Evolutionary conservation across 805 yeast genomes (phyloP), one percentile per base, ranked within the genome.

Genomic region (Wickerhamiella azyma): DNA sequence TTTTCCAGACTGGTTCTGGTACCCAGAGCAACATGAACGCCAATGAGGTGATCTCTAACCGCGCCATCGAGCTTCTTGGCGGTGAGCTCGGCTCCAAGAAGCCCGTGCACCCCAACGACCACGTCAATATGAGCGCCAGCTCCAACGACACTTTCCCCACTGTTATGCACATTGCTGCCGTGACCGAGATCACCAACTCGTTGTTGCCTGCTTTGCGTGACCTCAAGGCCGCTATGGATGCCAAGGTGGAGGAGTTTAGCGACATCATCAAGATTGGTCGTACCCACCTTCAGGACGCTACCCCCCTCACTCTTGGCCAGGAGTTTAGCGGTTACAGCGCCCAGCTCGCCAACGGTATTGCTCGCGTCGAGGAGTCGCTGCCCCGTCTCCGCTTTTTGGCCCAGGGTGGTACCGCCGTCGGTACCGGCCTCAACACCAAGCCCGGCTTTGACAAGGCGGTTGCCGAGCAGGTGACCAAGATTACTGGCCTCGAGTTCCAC

Each of bases 361-460:
- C 69, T 55, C 77, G 98, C 65, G 81, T 92, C 50, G 85, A 85
- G 70, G 68, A 69, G 52, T 66, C 81, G 44, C 74, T 92, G 54
- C 84, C 84, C 55, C 77, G 78, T 66, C 73, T 92, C 63, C 74
- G 79, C 59, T 77, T 64, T 64, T 76, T 92, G 57, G 98, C 98
- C 41, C 98, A 92, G 73, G 98, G 98, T 71, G 98, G 98, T 24
- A 92, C 98, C 52, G 98, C 98, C 51, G 98, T 92, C 47, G 98
- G 98, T 59, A 92, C 98, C 47, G 98, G 98, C 55, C 76, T 92
- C 59, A 92, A 92, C 78, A 89, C 97, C 68, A 80, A 68, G 64
- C 75, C 77, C 62, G 97, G 97, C 21, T 92, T 82, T 64, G 94
- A 85, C 58, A 79, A 70, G 57, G 78, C 81, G 56, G 78, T 92